Conservation (phyloP, 2,329 filamentous ascomycete species). For the Sclerotinia sclerotiorum region DNA sequence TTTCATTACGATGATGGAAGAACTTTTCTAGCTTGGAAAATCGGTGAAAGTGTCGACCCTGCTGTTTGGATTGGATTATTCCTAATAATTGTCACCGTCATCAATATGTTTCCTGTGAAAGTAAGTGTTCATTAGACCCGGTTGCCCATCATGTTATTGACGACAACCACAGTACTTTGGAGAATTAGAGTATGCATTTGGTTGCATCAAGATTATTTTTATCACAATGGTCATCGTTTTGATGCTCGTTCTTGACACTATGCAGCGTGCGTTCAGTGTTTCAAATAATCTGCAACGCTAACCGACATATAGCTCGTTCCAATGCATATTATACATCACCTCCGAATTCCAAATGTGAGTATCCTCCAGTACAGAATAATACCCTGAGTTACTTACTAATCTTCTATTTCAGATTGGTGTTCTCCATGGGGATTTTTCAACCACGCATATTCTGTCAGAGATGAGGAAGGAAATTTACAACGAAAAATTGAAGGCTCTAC, state of each 20-base stretch:
- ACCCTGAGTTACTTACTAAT: background rate
- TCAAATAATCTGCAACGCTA: background rate
- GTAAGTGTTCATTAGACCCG: constrained; percentile 29
- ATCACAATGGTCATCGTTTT: constrained; percentile 43
- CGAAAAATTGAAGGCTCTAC: constrained; percentile 40
- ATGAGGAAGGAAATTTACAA: constrained; percentile 38
- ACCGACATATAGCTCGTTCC: constrained; percentile 37
- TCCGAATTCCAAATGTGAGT: constrained; percentile 43
- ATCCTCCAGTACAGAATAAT: background rate
- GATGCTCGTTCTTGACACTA: constrained; percentile 44
- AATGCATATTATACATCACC: constrained; percentile 43
- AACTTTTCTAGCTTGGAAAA: constrained; percentile 41
- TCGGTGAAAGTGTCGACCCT: constrained; percentile 42
- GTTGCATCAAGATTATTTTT: constrained; percentile 43
- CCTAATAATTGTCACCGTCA: constrained; percentile 40
- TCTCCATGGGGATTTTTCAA: constrained; percentile 45
- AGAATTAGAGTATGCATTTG: constrained; percentile 45
- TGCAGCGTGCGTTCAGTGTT: constrained; percentile 40
- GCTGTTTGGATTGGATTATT: constrained; percentile 45
- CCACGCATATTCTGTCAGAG: constrained; percentile 39
- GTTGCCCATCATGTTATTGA: background rate
- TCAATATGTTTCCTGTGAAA: constrained; percentile 44
- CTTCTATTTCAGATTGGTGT: constrained; percentile 38
- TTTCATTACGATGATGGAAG: constrained; percentile 44
- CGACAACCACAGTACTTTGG: constrained; percentile 35